Base-by-base conservation (phyloP, 2,329 filamentous ascomycete genomes). In the Ustulina deusta region DNA sequence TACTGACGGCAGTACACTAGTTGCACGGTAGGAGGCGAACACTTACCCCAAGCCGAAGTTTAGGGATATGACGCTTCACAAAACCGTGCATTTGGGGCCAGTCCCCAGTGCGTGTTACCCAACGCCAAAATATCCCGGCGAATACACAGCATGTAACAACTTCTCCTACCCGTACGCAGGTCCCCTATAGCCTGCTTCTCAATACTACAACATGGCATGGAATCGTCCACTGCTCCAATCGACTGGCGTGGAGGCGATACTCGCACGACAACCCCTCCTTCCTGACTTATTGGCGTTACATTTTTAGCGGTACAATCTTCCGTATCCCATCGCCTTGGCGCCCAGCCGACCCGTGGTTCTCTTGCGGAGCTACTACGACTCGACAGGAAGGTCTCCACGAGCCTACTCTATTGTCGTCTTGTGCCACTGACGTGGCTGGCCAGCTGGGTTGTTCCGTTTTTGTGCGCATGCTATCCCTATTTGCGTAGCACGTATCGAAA, bases 371-470 rank as follows among this genome's bases (percentile, higher is more conserved):
- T 66, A 48, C 66, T 69, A 69, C 58, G 66, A 69, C 63, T 66
- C 40, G 66, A 69, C 52, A 69, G 66, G 66, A 69, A 69, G 66
- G 66, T 69, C 22, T 66, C 55, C 55, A 63, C 46, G 55, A 59
- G 44, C 49, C 62, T 54, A 22, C 46, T 52, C 27, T 62, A 46
- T 38, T 69, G 58, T 61, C 46, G 58, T 55, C 55, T 59, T 51
- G 58, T 63, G n/a, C 48, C 48, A 68, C 62, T 65, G 57, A 65
- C 58, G 66, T 69, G 66, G 66, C 66, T 57, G 40, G 25, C 56
- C 46, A 40, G 42, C 40, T 55, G 29, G 51, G 15, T 42, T 40
- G 56, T 40, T 57, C 44, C 29, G 7, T 60, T 38, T 13, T 13
- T 48, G 51, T 49, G 46, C 46, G 15, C 58, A 36, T 38, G n/a